Evolutionary conservation across 2,329 filamentous ascomycete species (phyloP), one percentile per base, ranked within the genome.

Genomic region (Neopestalotiopsis sp.): DNA sequence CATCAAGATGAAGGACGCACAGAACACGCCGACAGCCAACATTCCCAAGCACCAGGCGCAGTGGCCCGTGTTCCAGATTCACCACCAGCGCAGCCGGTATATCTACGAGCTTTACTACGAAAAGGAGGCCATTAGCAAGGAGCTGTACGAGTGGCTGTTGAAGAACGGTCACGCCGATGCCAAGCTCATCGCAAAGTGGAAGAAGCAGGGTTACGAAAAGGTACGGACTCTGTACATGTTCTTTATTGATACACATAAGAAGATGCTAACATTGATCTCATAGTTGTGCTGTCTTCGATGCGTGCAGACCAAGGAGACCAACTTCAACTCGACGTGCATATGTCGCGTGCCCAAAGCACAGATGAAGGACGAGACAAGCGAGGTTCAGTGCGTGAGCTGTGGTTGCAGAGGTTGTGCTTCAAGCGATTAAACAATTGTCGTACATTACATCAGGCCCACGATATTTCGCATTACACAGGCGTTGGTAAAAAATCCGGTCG

Each of bases 231-330:
- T 30, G 5, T 34, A 68, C 9, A 20, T 20, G 20, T 20, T 24
- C 28, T 67, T n/a, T 14, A 12, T 14, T 17, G 34, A 30, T 20
- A 20, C 53, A 2, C 9, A 28, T 49, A 70, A 9, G 6, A 10
- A 9, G n/a, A 34, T 71, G 59, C 77, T 83, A 69, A 81, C 68
- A 64, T 40, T 61, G 30, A 1, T 3, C 1, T 12, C 32, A n/a
- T 76, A 96, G 93, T 84, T 99, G 58, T 99, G 96, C 82, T 99
- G 96, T 80, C 86, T 98, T 67, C 90, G 95, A 71, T 99, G 96
- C 81, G 95, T 99, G 68, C 96, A 99, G 82, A 98, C 96, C n/a
- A 98, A 98, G 82, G 96, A 99, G 86, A 99, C 96, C 38, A 99
- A 99, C 81, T 99, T 98, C 85, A 96, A 95, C 81, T 93, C 94